phyloP scores from a whole-genome alignment of 2,329 filamentous ascomycete genomes.

The Lasiodiplodia sp. region DNA sequence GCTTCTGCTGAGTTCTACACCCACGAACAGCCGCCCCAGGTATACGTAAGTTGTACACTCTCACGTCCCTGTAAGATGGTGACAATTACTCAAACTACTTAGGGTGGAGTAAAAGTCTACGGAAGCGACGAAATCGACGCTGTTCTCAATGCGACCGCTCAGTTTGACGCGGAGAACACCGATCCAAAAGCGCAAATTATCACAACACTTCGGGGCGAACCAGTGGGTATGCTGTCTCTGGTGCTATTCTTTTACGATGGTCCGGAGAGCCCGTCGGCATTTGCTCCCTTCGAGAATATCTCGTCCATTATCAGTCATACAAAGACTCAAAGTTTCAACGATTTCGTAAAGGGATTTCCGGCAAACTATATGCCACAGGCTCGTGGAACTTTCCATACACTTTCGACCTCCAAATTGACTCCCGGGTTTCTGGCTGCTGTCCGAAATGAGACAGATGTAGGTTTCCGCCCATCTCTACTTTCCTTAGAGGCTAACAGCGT shows the following conservation, averaged over 20 bases:
- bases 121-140: not conserved
- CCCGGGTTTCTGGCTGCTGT: not conserved
- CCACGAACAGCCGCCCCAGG: not conserved
- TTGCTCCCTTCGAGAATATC: not conserved
- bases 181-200: not conserved
- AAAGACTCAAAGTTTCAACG: not conserved
- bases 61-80: not conserved
- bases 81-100: not conserved
- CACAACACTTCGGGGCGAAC: not conserved
- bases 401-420: conserved; percentile 1
- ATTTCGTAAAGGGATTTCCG: conserved; percentile 5
- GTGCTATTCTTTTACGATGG: conserved; percentile 9
- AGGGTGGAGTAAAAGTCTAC: conserved; percentile 4
- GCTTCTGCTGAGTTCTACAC: conserved; percentile 33
- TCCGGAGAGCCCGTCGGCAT: not conserved
- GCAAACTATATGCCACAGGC: not conserved
- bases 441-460: conserved; percentile 3
- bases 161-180: not conserved
- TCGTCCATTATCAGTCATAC: not conserved
- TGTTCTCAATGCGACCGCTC: conserved; percentile 3
- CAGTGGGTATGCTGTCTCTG: not conserved
- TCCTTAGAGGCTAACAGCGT: not conserved
- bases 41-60: not conserved
- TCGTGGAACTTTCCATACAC: conserved; percentile 7
- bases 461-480: not conserved